Conservation (phyloP, 116 monocot species). For the Trichopus zeylanicus region DNA sequence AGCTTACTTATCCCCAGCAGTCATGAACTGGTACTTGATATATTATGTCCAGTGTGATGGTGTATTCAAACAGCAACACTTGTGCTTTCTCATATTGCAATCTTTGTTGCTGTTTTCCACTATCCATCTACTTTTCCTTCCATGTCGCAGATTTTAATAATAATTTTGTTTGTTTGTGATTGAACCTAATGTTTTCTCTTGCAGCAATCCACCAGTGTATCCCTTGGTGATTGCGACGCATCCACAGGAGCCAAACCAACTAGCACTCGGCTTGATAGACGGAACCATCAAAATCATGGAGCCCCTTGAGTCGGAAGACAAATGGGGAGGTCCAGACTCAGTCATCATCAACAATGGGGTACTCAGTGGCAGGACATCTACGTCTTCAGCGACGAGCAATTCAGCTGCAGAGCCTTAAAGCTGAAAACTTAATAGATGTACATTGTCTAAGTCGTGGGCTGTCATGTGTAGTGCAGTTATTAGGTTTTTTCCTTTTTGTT, state of each 20-base stretch:
- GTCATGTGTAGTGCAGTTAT: neutral
- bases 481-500: neutral
- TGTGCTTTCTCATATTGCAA: no score
- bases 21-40: conserved; percentile 28
- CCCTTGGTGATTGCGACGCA: conserved; percentile 56
- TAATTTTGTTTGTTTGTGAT: no score
- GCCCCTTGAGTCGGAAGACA: conserved; percentile 25
- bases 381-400: neutral
- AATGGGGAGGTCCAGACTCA: neutral
- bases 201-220: conserved; percentile 30
- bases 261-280: conserved; percentile 65
- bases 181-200: no score
- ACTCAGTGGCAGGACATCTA: neutral
- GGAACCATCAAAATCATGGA: conserved; percentile 66
- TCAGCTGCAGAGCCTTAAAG: neutral
- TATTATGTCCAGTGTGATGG: no score
- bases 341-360: neutral
- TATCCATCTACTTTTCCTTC: no score
- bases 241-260: conserved; percentile 62
- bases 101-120: no score
- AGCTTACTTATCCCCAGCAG: conserved; percentile 24
- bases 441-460: neutral
- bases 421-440: neutral
- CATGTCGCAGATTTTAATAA: no score
- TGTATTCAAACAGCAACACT: no score